Evolutionary conservation across 2,329 filamentous ascomycete genomes (phyloP), one percentile per base, ranked within the genome.

Genomic region (Colletotrichum sp.): DNA sequence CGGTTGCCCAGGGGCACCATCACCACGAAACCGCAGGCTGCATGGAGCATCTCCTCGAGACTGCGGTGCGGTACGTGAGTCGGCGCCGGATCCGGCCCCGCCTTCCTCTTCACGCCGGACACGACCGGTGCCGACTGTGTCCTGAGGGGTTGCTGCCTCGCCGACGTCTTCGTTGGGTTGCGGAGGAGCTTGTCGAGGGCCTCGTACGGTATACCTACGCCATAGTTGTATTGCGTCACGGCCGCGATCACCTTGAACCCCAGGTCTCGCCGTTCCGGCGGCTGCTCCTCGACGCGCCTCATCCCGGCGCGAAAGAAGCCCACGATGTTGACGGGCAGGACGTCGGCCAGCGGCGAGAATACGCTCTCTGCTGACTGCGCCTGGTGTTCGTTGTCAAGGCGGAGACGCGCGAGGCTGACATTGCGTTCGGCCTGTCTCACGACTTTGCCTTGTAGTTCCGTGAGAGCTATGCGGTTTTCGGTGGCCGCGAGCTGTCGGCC

Each of bases 41-140:
- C 68, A 36, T 52, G 59, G 2, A 70, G 68, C 60, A 75, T 67
- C 69, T 72, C 69, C 7, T 72, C 62, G 30, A 72, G 69, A 36
- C 72, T 75, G 21, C 62, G 69, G 36, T 75, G 72, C 8, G 62
- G 52, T 1, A 67, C 49, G 24, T 67, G 21, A 52, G 26, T 16
- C 16, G 21, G 10, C 6, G 15, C 32, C 28, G 18, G 18, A 26
- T 9, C 36, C 4, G 18, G 6, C 16, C 10, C 39, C 18, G 30
- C 52, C 9, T 52, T 28, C 8, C 15, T 36, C 28, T 16, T 55
- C 36, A 6, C 16, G 5, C 28, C 52, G 3, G 69, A 62, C 16
- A 63, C 69, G 1, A 28, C 64, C 10, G 62, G 69, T 2, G 52
- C 26, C 1, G 72, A 67, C 7, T 49, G 64, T 9, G 24, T 72